A percentile compares a stretch with the other conserved stretches of the same genome.
Conservation (phyloP, 257 asterid species). For the Nyctanthes arbortristis region DNA sequence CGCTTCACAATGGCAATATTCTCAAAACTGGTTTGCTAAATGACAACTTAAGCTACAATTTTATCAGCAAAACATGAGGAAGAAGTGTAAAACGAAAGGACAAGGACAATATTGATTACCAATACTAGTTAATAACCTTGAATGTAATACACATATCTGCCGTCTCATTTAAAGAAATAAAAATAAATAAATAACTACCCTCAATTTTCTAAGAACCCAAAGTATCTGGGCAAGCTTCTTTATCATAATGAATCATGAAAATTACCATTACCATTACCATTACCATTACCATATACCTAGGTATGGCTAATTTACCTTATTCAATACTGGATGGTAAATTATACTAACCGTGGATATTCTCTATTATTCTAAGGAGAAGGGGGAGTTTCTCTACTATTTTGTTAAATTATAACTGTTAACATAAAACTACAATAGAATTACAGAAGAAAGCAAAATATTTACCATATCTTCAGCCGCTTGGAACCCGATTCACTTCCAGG, state of each 20-base stretch:
- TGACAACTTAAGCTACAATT: neutral
- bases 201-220: neutral
- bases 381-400: neutral
- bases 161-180: too few relatives aligned
- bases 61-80: neutral
- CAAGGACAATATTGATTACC: too few relatives aligned
- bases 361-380: neutral
- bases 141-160: too few relatives aligned
- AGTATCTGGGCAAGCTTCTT: neutral
- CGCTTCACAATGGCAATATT: neutral
- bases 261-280: too few relatives aligned
- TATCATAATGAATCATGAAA: neutral
- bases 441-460: neutral
- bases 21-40: neutral
- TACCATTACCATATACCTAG: too few relatives aligned
- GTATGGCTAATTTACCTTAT: too few relatives aligned
- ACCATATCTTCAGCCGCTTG: conserved; percentile 79
- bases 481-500: conserved; percentile 36
- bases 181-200: neutral
- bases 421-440: neutral
- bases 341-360: neutral
- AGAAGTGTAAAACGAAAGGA: neutral
- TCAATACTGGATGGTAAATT: neutral
- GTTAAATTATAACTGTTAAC: neutral
- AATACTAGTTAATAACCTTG: too few relatives aligned